phyloP scores from a whole-genome alignment of 345 rosid species.

The Acer saccharum region DNA sequence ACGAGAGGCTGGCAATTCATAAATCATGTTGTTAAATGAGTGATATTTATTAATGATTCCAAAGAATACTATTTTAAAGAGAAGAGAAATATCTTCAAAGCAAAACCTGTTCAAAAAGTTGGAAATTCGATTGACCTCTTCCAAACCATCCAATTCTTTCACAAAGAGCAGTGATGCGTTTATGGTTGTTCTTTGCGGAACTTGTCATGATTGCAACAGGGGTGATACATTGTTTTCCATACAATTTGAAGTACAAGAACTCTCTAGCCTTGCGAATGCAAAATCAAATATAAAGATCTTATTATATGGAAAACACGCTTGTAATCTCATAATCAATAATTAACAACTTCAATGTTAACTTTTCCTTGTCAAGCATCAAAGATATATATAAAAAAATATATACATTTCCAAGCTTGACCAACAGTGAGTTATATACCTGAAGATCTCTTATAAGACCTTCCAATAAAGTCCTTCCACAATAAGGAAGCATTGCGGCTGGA shows the following conservation, averaged over 20 bases:
- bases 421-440: conserved; percentile 57
- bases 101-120: conserved; percentile 89
- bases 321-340: not conserved
- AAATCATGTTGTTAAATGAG: conserved; percentile 19
- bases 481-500: conserved; percentile 96
- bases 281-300: not conserved
- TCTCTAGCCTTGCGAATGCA: conserved; percentile 72
- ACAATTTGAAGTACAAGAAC: conserved; percentile 81
- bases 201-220: conserved; percentile 98
- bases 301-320: not conserved
- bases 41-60: not conserved
- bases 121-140: conserved; percentile 83
- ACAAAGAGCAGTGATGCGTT: conserved; percentile 74
- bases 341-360: not conserved
- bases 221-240: conserved; percentile 82
- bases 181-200: conserved; percentile 89
- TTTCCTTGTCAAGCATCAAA: conserved; percentile 15
- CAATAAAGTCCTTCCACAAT: conserved; percentile 87
- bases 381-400: conserved; percentile 11
- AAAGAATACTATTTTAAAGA: not conserved
- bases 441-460: conserved; percentile 96
- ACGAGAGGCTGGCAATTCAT: conserved; percentile 74
- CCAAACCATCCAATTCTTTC: conserved; percentile 84
- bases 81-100: not conserved
- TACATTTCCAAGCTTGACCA: conserved; percentile 11